Percentiles rank a stretch among this genome's conserved stretches.
Evolutionary conservation across 2,329 filamentous ascomycete genomes (phyloP).

Genomic region (Monosporascus sp.): DNA sequence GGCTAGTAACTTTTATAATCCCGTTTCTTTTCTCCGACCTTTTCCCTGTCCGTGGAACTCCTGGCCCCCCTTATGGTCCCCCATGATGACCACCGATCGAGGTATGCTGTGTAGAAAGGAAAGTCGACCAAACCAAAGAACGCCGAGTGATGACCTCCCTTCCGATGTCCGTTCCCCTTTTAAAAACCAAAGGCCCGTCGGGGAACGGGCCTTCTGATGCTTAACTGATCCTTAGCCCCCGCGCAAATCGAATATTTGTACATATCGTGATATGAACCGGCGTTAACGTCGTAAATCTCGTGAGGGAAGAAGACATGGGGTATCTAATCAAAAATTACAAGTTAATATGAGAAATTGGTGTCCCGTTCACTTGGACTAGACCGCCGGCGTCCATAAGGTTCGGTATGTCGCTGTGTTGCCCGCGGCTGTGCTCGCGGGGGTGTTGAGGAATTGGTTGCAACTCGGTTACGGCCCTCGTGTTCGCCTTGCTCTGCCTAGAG

Average conservation of each 20-base stretch:
- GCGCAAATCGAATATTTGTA: slow-evolving; percentile 13
- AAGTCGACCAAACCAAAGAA: neutral
- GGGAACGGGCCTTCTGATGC: slow-evolving; percentile 1
- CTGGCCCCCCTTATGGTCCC: too few species aligned
- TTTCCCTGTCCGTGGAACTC: too few species aligned
- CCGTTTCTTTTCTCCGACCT: too few species aligned
- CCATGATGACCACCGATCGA: too few species aligned
- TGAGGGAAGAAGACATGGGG: slow-evolving; percentile 7
- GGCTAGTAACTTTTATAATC: too few species aligned
- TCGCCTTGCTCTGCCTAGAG: slow-evolving; percentile 25
- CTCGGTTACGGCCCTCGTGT: slow-evolving; percentile 33
- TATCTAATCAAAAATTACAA: neutral
- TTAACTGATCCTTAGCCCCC: slow-evolving; percentile 7
- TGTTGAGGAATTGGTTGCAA: slow-evolving; percentile 41
- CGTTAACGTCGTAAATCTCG: slow-evolving; percentile 19
- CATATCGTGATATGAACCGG: slow-evolving; percentile 13
- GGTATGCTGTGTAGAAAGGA: neutral
- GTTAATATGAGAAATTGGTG: neutral
- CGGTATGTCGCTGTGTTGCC: slow-evolving; percentile 25
- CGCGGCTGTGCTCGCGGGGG: slow-evolving; percentile 27
- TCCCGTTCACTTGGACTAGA: slow-evolving; percentile 25
- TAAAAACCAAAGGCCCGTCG: neutral
- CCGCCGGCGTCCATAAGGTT: slow-evolving; percentile 35
- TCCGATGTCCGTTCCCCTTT: neutral
- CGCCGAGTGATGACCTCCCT: neutral